phyloP scores from a whole-genome alignment of 768 basidiomycete genomes.

The Tulasnella sp. region DNA sequence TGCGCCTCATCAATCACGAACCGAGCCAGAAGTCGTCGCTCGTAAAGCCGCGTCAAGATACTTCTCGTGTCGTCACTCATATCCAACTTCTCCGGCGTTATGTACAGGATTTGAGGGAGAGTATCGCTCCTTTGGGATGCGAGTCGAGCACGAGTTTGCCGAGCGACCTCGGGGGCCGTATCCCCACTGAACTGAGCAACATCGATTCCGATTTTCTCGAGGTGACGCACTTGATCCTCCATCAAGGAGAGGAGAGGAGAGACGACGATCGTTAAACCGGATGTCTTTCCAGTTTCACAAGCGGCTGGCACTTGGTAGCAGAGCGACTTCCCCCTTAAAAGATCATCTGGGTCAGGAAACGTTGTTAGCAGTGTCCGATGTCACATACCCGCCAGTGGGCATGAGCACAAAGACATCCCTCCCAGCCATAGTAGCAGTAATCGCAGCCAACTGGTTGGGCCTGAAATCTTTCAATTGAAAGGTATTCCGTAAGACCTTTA shows the following conservation, averaged over 20 bases:
- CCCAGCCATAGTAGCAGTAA: slow-evolving; percentile 64
- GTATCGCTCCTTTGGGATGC: slow-evolving; percentile 23
- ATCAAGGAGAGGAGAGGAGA: slow-evolving; percentile 84
- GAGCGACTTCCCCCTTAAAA: slow-evolving; percentile 25
- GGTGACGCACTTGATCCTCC: slow-evolving; percentile 67
- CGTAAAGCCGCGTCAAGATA: slow-evolving; percentile 48
- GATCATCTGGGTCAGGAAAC: slow-evolving; percentile 35
- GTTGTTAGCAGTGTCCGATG: slow-evolving; percentile 38
- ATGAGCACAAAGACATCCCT: slow-evolving; percentile 89
- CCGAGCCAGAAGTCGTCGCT: slow-evolving; percentile 49
- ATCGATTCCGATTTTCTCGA: slow-evolving; percentile 51
- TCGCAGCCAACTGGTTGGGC: slow-evolving; percentile 73
- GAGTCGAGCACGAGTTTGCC: slow-evolving; percentile 35
- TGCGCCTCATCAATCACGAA: slow-evolving; percentile 98
- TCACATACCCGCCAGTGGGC: slow-evolving; percentile 67
- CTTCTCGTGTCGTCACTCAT: slow-evolving; percentile 43
- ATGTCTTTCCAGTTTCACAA: slow-evolving; percentile 53
- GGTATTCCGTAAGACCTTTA: slow-evolving; percentile 37
- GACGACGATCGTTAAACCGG: slow-evolving; percentile 79
- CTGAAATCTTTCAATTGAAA: slow-evolving; percentile 66
- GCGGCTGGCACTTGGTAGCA: slow-evolving; percentile 72
- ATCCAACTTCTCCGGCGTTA: slow-evolving; percentile 83
- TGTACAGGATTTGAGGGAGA: slow-evolving; percentile 63
- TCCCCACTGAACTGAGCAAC: slow-evolving; percentile 59
- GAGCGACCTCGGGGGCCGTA: slow-evolving; percentile 28